phyloP scores from a whole-genome alignment of 1,284 basidiomycete genomes.

The Wallemia hederae region DNA sequence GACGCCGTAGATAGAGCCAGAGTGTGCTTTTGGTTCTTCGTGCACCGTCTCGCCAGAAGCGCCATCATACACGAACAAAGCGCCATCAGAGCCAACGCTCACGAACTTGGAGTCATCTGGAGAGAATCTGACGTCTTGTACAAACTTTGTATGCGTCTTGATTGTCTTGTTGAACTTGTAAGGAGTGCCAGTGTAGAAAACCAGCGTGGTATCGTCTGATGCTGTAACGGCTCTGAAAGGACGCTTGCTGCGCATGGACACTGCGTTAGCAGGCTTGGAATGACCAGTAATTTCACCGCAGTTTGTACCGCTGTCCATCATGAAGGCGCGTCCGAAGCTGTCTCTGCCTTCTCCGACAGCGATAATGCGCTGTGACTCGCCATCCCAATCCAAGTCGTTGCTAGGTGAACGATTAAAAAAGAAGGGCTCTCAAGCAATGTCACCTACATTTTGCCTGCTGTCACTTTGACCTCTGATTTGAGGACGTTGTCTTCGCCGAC shows the following conservation, averaged over 20 bases:
- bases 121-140: constrained; percentile 67
- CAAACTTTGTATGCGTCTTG: constrained; percentile 70
- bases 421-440: too few species aligned
- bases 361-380: constrained; percentile 80
- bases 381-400: constrained; percentile 88
- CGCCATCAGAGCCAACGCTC: constrained; percentile 71
- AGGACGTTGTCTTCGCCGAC: constrained; percentile 49
- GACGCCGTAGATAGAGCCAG: constrained; percentile 17
- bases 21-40: constrained; percentile 29
- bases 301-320: constrained; percentile 59
- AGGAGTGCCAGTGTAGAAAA: constrained; percentile 56
- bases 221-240: constrained; percentile 75
- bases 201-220: constrained; percentile 50
- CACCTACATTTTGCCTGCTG: neutral
- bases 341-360: constrained; percentile 87
- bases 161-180: constrained; percentile 80
- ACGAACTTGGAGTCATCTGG: constrained; percentile 55
- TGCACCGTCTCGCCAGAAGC: constrained; percentile 50
- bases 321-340: constrained; percentile 62
- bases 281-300: constrained; percentile 86
- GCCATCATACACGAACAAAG: constrained; percentile 71
- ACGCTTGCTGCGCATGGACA: constrained; percentile 61
- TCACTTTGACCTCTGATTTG: neutral
- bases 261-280: constrained; percentile 66
- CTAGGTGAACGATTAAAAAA: constrained; percentile 22